Evolutionary conservation across 2,329 filamentous ascomycete genomes (phyloP).

Genomic region (Colletotrichum endophyticum): DNA sequence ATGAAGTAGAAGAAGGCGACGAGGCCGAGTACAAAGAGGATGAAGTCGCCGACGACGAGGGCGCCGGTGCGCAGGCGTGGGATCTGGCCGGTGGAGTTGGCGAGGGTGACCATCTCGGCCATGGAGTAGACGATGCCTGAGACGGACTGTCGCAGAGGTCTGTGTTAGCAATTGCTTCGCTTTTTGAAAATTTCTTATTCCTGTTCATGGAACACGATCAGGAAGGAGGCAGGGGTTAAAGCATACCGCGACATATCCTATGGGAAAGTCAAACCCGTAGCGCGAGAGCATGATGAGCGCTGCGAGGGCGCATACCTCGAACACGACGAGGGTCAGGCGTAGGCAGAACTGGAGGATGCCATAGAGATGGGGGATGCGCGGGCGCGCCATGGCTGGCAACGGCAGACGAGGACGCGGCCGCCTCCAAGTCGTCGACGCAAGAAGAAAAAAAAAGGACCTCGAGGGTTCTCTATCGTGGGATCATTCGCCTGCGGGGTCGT

Average conservation of each 20-base stretch:
- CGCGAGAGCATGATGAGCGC: constrained; percentile 19
- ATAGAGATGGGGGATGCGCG: constrained; percentile 20
- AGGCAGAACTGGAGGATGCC: constrained; percentile 25
- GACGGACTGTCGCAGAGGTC: constrained; percentile 21
- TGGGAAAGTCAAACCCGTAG: constrained; percentile 16
- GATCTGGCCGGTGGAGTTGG: constrained; percentile 23
- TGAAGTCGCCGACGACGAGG: constrained; percentile 21
- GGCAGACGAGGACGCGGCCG: neutral
- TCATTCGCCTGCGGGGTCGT: neutral
- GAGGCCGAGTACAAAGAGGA: constrained; percentile 23
- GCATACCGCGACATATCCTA: constrained; percentile 22
- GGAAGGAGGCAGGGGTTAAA: neutral
- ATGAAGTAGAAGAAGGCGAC: constrained; percentile 25
- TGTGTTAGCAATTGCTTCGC: neutral
- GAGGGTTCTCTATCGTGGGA: constrained; percentile 5
- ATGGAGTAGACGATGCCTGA: constrained; percentile 49
- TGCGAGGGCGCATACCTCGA: constrained; percentile 23
- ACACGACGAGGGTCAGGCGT: constrained; percentile 21
- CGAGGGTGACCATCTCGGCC: constrained; percentile 31
- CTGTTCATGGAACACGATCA: neutral
- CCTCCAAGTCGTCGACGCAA: neutral
- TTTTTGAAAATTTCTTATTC: neutral
- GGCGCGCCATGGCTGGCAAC: constrained; percentile 18
- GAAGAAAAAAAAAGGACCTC: neutral
- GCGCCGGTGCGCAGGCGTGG: constrained; percentile 17